Conservation (phyloP, 2,329 filamentous ascomycete species). For the Penicillium sp. region DNA sequence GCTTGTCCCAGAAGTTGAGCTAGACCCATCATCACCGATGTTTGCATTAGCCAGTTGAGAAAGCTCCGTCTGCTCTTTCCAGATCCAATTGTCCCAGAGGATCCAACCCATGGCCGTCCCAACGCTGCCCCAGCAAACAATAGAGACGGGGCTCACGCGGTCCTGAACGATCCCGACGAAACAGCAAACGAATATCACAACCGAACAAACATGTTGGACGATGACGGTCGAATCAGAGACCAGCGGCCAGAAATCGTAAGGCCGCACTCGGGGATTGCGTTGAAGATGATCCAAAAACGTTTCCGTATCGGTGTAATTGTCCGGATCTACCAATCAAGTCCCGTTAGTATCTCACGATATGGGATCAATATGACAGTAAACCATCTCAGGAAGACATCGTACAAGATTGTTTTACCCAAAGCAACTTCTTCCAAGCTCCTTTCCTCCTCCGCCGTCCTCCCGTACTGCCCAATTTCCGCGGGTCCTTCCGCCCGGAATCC, state of each 20-base stretch:
- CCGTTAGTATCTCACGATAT: not conserved
- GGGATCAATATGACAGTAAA: not conserved
- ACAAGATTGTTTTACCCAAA: constrained; percentile 98
- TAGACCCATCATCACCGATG: constrained; percentile 42
- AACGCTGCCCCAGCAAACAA: constrained; percentile 81
- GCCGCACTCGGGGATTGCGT: constrained; percentile 86
- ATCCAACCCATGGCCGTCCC: constrained; percentile 86
- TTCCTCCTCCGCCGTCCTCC: constrained; percentile 69
- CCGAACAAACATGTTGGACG: constrained; percentile 92
- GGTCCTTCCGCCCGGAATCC: constrained; percentile 39
- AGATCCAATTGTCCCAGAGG: constrained; percentile 88
- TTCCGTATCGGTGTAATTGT: constrained; percentile 96
- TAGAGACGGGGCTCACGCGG: constrained; percentile 82
- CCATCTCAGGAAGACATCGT: constrained; percentile 30
- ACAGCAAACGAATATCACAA: constrained; percentile 90
- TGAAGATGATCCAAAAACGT: constrained; percentile 97
- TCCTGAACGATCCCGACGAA: constrained; percentile 89
- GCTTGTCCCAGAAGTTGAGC: constrained; percentile 39
- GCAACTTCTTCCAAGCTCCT: constrained; percentile 86
- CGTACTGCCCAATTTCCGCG: constrained; percentile 55
- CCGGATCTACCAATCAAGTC: constrained; percentile 64
- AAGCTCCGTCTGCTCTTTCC: constrained; percentile 60
- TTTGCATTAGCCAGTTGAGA: constrained; percentile 27
- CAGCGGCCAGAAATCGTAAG: constrained; percentile 97
- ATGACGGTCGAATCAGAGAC: constrained; percentile 95